These are phyloP conservation scores for Osmanthus fragrans DNA, from an alignment of 257 asterid genomes.

Conservation along the genomic window DNA sequence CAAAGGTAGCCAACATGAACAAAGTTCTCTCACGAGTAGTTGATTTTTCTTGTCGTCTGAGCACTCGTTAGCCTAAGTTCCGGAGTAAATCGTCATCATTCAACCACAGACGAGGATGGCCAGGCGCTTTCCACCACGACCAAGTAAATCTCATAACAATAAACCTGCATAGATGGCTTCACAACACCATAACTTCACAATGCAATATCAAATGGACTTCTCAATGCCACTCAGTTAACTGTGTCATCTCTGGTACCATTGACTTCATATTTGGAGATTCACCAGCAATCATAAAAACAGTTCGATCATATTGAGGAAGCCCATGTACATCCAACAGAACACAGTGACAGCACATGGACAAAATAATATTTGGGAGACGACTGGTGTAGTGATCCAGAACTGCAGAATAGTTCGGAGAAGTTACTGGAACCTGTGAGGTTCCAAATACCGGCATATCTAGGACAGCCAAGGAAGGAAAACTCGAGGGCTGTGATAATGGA, in stretches of 20 bases:
- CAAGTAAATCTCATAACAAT: conserved; percentile 18
- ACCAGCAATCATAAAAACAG: conserved; percentile 33
- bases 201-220: conserved; percentile 18
- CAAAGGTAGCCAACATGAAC: not conserved
- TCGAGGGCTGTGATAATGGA: conserved; percentile 46
- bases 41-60: conserved; percentile 28
- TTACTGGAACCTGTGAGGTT: conserved; percentile 27
- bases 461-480: conserved; percentile 45
- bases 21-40: conserved; percentile 21
- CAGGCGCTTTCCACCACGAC: conserved; percentile 28
- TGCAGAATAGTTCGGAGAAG: conserved; percentile 41
- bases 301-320: conserved; percentile 43
- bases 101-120: conserved; percentile 2
- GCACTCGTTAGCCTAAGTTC: conserved; percentile 19
- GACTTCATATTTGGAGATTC: conserved; percentile 55
- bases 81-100: conserved; percentile 1
- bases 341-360: conserved; percentile 47
- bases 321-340: conserved; percentile 46
- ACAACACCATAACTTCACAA: conserved; percentile 26
- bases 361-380: conserved; percentile 24
- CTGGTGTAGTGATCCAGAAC: conserved; percentile 43
- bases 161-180: conserved; percentile 47
- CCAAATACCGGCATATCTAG: conserved; percentile 36
- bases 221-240: conserved; percentile 42
- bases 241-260: conserved; percentile 46